Evolutionary conservation across 2,329 filamentous ascomycete species (phyloP), one percentile per base, ranked within the genome.

Genomic region (Fusarium algeriense): DNA sequence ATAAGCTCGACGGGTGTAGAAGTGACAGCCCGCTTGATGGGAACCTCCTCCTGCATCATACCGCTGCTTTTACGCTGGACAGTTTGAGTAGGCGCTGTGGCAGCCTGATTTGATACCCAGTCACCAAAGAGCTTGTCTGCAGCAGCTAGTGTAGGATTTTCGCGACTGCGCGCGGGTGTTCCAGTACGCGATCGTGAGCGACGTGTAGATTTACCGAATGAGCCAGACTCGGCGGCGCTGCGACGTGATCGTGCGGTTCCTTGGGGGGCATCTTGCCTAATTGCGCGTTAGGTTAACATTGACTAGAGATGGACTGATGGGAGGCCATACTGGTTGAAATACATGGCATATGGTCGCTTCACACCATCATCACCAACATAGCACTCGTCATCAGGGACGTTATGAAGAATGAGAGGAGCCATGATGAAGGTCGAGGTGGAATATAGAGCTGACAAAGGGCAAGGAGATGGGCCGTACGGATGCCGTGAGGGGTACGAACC

Each of bases 1-100:
- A 97, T 90, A 69, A 97, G 89, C 81, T 98, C 94, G 41, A 93
- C 85, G 3, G 88, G 88, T 44, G 84, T 80, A 19, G 80, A 80
- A 62, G 82, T 80, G 70, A 79, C 73, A 60, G 75, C 67, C 71
- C 80, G 78, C 55, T 79, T 77, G 34, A 79, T 72, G 10, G 75
- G 76, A 32, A 83, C 81, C 52, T 87, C 85, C 60, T 81, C 79
- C 67, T 83, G 81, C 66, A 80, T 73, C 65, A 77, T 70, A 69
- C 79, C 78, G 64, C 78, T 82, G 64, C 77, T 74, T 73, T 83
- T 83, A 67, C 80, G 82, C 76, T 73, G 76, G 62, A 69, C 74
- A 52, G 70, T 73, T 56, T 68, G 65, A 61, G 73, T 61, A 60
- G 76, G 72, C 35, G 80, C 70, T 64, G 70, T 69, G 57, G 79